Percentiles rank a stretch among this genome's conserved stretches.
Evolutionary conservation across 352 stramenopile genomes (phyloP).

Genomic region (Phytophthora nicotianae): DNA sequence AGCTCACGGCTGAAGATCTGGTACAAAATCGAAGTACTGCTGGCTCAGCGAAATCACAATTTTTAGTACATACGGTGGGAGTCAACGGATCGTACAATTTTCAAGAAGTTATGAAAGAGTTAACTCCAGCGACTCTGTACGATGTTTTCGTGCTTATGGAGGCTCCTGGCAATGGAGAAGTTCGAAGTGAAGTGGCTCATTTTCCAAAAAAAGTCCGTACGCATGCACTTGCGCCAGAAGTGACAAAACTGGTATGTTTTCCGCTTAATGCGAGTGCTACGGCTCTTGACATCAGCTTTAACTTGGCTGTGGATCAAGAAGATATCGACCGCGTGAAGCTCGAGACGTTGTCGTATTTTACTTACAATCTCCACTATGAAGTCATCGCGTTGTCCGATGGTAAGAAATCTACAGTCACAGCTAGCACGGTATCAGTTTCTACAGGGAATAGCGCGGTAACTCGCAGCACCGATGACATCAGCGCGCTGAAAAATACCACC

Average conservation of each 20-base stretch:
- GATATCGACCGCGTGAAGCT: conserved; percentile 41
- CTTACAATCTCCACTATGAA: conserved; percentile 64
- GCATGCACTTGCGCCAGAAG: conserved; percentile 56
- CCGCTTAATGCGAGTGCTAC: conserved; percentile 49
- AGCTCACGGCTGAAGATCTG: conserved; percentile 33
- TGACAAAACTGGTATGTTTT: conserved; percentile 29
- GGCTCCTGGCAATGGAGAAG: conserved; percentile 48
- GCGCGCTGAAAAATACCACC: conserved; percentile 14
- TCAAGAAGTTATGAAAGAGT: conserved; percentile 27
- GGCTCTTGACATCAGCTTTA: conserved; percentile 47
- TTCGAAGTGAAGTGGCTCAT: conserved; percentile 49
- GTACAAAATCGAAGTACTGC: conserved; percentile 31
- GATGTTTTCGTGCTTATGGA: conserved; percentile 66
- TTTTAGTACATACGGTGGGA: conserved; percentile 40
- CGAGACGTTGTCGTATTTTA: conserved; percentile 43
- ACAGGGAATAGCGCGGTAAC: background rate
- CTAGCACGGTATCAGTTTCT: conserved; percentile 9
- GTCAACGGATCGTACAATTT: conserved; percentile 28
- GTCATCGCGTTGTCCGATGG: conserved; percentile 29
- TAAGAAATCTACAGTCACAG: conserved; percentile 17
- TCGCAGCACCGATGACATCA: conserved; percentile 30
- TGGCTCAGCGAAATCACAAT: conserved; percentile 19
- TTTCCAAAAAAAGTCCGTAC: conserved; percentile 46
- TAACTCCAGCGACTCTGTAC: conserved; percentile 63
- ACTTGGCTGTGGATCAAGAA: conserved; percentile 43